A percentile compares a stretch with the other conserved stretches of the same genome.
Evolutionary conservation across 208 protist species (phyloP).

Genomic region (Plasmodiophora brassicae): DNA sequence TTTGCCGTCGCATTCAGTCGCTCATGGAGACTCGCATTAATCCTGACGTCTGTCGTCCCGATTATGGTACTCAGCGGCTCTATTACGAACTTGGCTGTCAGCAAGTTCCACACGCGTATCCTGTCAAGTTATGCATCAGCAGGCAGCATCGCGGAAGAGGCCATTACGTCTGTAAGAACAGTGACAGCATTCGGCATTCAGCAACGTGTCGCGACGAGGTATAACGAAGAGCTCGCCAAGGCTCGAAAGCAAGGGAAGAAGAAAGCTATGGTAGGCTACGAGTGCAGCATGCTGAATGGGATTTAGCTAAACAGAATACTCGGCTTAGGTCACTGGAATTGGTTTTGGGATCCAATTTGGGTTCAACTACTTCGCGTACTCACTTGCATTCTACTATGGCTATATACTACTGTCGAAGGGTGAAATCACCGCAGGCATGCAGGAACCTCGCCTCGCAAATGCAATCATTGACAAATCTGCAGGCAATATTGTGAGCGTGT

Average conservation of each 20-base stretch:
- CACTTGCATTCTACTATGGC: not conserved
- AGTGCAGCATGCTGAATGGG: too few species aligned
- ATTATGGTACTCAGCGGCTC: not conserved
- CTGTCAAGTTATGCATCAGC: not conserved
- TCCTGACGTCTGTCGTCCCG: not conserved
- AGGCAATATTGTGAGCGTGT: not conserved
- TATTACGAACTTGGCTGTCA: not conserved
- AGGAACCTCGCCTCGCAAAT: too few species aligned
- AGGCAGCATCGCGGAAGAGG: not conserved
- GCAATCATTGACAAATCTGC: too few species aligned
- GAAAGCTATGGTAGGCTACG: not conserved
- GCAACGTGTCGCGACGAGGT: not conserved
- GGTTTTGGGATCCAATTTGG: not conserved
- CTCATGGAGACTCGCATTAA: not conserved
- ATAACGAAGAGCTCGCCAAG: not conserved
- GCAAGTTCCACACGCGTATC: not conserved
- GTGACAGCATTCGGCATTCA: not conserved
- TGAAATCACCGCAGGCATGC: not conserved
- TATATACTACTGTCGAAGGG: not conserved
- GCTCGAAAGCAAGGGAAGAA: not conserved
- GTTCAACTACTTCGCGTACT: constrained; percentile 15
- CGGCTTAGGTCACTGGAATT: not conserved
- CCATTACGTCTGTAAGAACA: not conserved
- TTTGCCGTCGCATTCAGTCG: not conserved
- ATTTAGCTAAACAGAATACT: too few species aligned